Percentiles rank a stretch among this genome's conserved stretches.
Conservation (phyloP, 1,284 basidiomycete genomes). For the Sanghuangporus weigelae region DNA sequence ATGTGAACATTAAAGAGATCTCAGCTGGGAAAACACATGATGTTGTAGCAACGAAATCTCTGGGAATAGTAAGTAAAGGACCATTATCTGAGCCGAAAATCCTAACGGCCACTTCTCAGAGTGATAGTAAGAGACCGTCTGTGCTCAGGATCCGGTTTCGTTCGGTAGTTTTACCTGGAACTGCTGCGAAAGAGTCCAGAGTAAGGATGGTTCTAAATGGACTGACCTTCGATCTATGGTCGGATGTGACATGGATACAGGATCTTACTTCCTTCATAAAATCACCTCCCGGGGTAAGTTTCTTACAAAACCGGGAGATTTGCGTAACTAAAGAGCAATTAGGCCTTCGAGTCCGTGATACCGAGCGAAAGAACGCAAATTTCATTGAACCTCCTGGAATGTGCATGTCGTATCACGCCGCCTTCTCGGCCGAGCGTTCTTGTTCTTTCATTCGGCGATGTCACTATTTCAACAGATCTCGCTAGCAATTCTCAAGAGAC, state of each 20-base stretch:
- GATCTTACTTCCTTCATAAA: slow-evolving; percentile 70
- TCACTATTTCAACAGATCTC: slow-evolving; percentile 66
- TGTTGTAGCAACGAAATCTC: neutral
- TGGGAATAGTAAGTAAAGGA: neutral
- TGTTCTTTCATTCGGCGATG: slow-evolving; percentile 59
- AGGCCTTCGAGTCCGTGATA: slow-evolving; percentile 91
- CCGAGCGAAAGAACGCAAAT: slow-evolving; percentile 85
- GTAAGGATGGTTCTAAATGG: slow-evolving; percentile 62
- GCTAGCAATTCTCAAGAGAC: slow-evolving; percentile 59
- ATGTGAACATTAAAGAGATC: slow-evolving; percentile 49
- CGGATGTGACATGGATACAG: slow-evolving; percentile 59
- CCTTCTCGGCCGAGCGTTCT: slow-evolving; percentile 59
- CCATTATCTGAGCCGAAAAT: neutral
- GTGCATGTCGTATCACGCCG: slow-evolving; percentile 60
- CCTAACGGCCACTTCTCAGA: neutral
- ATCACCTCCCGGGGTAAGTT: slow-evolving; percentile 79
- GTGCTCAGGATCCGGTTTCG: slow-evolving; percentile 64
- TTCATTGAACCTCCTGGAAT: slow-evolving; percentile 59
- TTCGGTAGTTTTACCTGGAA: slow-evolving; percentile 59
- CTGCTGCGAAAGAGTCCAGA: slow-evolving; percentile 74
- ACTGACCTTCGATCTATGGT: slow-evolving; percentile 59
- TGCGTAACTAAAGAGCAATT: neutral
- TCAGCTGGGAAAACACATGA: neutral
- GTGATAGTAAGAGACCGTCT: slow-evolving; percentile 38
- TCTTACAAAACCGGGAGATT: neutral